Evolutionary conservation across 2,329 filamentous ascomycete species (phyloP).

Genomic region (Xylaria arbuscula): DNA sequence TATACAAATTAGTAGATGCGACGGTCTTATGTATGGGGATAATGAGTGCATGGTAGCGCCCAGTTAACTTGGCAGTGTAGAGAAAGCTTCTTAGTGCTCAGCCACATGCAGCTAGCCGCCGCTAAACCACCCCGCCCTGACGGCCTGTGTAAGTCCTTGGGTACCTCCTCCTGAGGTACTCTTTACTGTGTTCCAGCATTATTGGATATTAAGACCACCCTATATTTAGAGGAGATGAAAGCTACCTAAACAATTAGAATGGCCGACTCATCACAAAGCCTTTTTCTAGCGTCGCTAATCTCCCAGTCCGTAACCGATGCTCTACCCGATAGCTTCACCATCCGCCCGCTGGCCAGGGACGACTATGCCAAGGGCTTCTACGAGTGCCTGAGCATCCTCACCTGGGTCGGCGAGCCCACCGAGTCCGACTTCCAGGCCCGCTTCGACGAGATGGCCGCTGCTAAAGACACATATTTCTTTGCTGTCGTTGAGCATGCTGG

Average conservation of each 20-base stretch:
- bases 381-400: constrained; percentile 79
- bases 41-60: no score
- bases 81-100: no score
- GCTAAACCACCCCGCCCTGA: no score
- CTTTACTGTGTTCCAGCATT: background rate
- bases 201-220: background rate
- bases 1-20: no score
- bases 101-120: no score
- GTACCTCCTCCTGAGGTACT: no score
- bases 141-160: no score
- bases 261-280: constrained; percentile 42
- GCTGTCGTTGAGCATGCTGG: constrained; percentile 73
- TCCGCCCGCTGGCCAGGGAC: constrained; percentile 74
- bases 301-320: constrained; percentile 68
- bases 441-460: constrained; percentile 68
- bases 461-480: constrained; percentile 71
- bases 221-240: background rate
- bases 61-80: no score
- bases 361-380: constrained; percentile 80
- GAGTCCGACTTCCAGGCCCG: constrained; percentile 59
- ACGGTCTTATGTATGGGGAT: no score
- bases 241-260: background rate
- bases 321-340: constrained; percentile 75
- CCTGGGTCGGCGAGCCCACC: constrained; percentile 78
- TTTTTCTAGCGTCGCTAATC: constrained; percentile 76